Evolutionary conservation across 2,329 filamentous ascomycete species (phyloP).

Genomic region (Sclerotinia spermophila): DNA sequence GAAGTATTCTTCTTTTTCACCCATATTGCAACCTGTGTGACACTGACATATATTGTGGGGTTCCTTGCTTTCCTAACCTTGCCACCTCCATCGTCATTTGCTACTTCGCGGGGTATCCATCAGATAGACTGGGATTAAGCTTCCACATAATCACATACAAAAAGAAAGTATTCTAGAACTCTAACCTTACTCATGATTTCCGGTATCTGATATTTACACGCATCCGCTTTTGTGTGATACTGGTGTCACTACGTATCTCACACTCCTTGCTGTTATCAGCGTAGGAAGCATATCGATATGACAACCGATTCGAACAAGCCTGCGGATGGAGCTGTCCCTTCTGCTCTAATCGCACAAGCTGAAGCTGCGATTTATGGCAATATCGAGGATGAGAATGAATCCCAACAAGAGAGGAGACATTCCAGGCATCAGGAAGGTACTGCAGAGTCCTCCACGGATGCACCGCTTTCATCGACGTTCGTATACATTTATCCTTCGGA

Average conservation of each 20-base stretch:
- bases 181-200: background rate
- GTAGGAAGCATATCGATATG: slow-evolving; percentile 9
- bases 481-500: background rate
- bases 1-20: background rate
- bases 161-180: background rate
- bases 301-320: slow-evolving; percentile 16
- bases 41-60: background rate
- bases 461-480: slow-evolving; percentile 7
- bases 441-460: background rate
- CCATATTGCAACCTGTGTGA: background rate
- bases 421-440: background rate
- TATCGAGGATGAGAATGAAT: slow-evolving; percentile 22
- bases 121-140: background rate
- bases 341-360: slow-evolving; percentile 34
- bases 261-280: background rate
- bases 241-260: background rate
- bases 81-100: background rate
- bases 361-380: slow-evolving; percentile 36
- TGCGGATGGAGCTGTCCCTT: slow-evolving; percentile 24
- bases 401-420: slow-evolving; percentile 16
- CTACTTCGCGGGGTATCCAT: background rate
- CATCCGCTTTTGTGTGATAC: background rate
- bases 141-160: background rate
- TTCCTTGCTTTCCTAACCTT: background rate
- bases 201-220: background rate